Evolutionary conservation across 345 rosid genomes (phyloP), one percentile per base, ranked within the genome.

Genomic region (Eucalyptus sp.): DNA sequence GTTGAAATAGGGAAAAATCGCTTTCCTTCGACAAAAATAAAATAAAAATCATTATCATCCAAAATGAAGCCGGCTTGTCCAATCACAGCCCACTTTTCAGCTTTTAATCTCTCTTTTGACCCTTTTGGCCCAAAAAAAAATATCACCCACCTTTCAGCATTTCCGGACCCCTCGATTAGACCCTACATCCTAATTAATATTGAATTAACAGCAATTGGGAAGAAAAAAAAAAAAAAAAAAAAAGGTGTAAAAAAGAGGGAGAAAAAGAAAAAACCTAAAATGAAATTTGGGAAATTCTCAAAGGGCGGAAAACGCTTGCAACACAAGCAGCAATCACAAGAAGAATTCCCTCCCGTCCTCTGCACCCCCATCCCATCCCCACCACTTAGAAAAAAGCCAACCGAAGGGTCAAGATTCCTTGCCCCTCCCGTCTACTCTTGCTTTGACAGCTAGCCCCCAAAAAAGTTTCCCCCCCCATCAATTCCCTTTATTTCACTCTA

Each of bases 391-490:
- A 86, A 90, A 86, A 87, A 86, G 88, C 89, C 71, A 71, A 89
- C 87, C 86, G 86, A 64, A 86, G 76, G 88, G 91, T 91, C 93
- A 91, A 95, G 94, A 94, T 95, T 94, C 97, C 94, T 94, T 91
- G 91, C 92, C 93, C 93, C 92, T 90, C 58, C 90, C 91, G 88
- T 92, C 90, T 68, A 89, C 92, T 90, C 92, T 88, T 89, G 81
- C 90, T 41, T 90, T 87, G 92, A 93, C 94, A 92, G 90, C 92
- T 91, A 87, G 85, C 79, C 90, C 91, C 87, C 27, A 20, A 41
- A 37, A 41, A 43, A 51, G 50, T 91, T 83, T 81, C 90, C 93
- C 91, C 91, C 91, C 58, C 24, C 27, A 43, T 2, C 62, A 56
- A 2, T 37, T 1, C 88, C 87, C 87, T 86, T 64, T 49, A 86